phyloP scores from a whole-genome alignment of 2,329 filamentous ascomycete species.

The Macroventuria anomochaeta region DNA sequence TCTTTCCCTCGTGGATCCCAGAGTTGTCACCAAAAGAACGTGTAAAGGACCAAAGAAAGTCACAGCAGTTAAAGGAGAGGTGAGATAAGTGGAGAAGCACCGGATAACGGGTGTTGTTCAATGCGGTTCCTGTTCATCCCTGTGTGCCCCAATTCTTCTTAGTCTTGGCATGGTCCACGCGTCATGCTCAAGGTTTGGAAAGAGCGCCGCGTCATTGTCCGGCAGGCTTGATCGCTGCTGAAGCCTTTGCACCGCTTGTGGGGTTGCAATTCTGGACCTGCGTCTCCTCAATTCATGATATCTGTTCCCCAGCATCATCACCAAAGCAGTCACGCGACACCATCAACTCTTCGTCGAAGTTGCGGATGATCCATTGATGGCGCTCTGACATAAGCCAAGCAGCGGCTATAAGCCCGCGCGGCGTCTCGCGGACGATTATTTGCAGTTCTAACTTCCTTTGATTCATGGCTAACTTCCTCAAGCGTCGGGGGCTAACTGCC shows the following conservation, averaged over 20 bases:
- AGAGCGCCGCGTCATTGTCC: conserved; percentile 8
- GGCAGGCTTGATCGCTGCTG: conserved; percentile 6
- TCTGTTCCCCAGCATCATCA: background rate
- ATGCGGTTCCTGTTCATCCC: conserved; percentile 13
- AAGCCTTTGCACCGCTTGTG: background rate
- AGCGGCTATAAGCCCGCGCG: background rate
- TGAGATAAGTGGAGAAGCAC: conserved; percentile 13
- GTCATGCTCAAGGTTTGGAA: conserved; percentile 10
- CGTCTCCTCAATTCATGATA: background rate
- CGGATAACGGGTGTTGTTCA: conserved; percentile 7
- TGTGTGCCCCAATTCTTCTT: conserved; percentile 12
- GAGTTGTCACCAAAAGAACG: background rate
- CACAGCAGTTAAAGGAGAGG: conserved; percentile 13
- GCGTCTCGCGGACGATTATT: background rate
- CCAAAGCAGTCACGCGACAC: conserved; percentile 10
- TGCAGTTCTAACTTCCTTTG: background rate
- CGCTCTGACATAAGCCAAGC: conserved; percentile 16
- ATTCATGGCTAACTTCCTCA: background rate
- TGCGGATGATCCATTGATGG: background rate
- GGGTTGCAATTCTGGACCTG: background rate
- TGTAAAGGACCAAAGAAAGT: conserved; percentile 1
- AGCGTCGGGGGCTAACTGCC: background rate
- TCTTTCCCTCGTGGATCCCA: background rate
- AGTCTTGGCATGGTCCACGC: conserved; percentile 16
- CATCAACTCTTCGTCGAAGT: background rate